These are phyloP conservation scores for Salmacisia buchloeana DNA, from an alignment of 1,284 basidiomycete species.

Conservation along the genomic window DNA sequence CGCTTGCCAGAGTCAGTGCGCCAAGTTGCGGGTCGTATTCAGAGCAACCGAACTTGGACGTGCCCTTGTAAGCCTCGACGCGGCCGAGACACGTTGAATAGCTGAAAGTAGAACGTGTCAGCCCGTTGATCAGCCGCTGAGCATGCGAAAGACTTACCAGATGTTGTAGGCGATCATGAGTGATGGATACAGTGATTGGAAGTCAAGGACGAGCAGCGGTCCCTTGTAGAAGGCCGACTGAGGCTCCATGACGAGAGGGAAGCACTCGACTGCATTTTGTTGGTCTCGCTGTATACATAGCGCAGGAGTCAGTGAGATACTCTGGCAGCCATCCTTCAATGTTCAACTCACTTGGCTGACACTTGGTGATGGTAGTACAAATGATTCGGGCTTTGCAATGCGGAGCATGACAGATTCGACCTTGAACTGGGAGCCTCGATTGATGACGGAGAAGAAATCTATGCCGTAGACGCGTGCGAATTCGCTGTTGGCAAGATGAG, in stretches of 20 bases:
- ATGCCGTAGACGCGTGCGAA: slow-evolving; percentile 95
- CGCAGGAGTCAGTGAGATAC: slow-evolving; percentile 12
- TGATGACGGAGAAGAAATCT: slow-evolving; percentile 92
- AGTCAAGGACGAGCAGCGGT: slow-evolving; percentile 86
- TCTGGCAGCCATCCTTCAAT: neutral
- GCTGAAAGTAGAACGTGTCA: neutral
- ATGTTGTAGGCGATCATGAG: slow-evolving; percentile 95
- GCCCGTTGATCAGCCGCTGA: neutral
- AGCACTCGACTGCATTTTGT: slow-evolving; percentile 91
- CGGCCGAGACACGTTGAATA: slow-evolving; percentile 83
- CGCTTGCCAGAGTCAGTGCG: slow-evolving; percentile 55
- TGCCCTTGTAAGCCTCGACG: slow-evolving; percentile 73
- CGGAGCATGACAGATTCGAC: slow-evolving; percentile 98
- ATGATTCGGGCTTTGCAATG: slow-evolving; percentile 89
- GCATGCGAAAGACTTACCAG: slow-evolving; percentile 13
- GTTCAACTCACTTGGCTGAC: slow-evolving; percentile 51
- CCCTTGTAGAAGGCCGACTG: slow-evolving; percentile 85
- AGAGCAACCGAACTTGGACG: slow-evolving; percentile 74
- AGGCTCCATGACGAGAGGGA: slow-evolving; percentile 91
- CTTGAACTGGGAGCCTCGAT: slow-evolving; percentile 92
- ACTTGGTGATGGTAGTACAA: slow-evolving; percentile 43
- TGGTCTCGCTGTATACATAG: slow-evolving; percentile 66
- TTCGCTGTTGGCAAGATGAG: slow-evolving; percentile 59
- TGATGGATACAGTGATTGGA: slow-evolving; percentile 90
- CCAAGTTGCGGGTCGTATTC: slow-evolving; percentile 70